Percentiles rank a stretch among this genome's conserved stretches.
These are phyloP conservation scores for Populus trichocarpa DNA, from an alignment of 441 rosid genomes.

Conservation along the genomic window DNA sequence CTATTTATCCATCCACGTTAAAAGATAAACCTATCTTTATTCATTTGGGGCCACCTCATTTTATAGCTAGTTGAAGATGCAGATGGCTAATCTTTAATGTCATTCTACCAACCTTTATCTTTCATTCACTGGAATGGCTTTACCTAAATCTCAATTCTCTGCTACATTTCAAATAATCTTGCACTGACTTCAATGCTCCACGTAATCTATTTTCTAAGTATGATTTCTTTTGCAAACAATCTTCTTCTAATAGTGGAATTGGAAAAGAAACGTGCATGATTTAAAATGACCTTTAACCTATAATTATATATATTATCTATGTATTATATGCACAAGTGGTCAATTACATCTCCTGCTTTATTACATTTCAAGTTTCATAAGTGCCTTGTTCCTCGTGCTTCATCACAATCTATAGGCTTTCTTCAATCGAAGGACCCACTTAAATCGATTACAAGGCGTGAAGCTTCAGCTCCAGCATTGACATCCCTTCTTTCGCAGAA, in stretches of 20 bases:
- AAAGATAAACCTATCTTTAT: neutral
- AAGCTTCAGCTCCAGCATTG: constrained; percentile 32
- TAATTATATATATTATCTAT: neutral
- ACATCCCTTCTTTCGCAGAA: constrained; percentile 47
- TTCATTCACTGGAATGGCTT: constrained; percentile 22
- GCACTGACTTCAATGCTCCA: constrained; percentile 2
- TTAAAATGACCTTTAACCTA: neutral
- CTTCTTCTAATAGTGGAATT: neutral
- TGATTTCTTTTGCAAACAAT: neutral
- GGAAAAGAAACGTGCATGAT: constrained; percentile 2
- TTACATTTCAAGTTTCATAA: constrained; percentile 12
- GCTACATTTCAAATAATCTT: neutral
- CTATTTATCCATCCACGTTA: neutral
- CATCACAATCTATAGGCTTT: constrained; percentile 48
- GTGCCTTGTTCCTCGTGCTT: constrained; percentile 5
- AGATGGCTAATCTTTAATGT: constrained; percentile 8
- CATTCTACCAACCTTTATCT: constrained; percentile 16
- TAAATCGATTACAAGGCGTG: constrained; percentile 37
- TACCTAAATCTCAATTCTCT: constrained; percentile 34
- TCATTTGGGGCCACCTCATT: constrained; percentile 6
- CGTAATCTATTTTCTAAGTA: neutral
- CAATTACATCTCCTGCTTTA: constrained; percentile 2
- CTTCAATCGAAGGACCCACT: constrained; percentile 63
- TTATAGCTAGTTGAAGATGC: constrained; percentile 5
- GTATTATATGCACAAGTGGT: constrained; percentile 3